These are phyloP conservation scores for Lentinula novae-zelandiae DNA, from an alignment of 1,284 basidiomycete species.

Conservation along the genomic window DNA sequence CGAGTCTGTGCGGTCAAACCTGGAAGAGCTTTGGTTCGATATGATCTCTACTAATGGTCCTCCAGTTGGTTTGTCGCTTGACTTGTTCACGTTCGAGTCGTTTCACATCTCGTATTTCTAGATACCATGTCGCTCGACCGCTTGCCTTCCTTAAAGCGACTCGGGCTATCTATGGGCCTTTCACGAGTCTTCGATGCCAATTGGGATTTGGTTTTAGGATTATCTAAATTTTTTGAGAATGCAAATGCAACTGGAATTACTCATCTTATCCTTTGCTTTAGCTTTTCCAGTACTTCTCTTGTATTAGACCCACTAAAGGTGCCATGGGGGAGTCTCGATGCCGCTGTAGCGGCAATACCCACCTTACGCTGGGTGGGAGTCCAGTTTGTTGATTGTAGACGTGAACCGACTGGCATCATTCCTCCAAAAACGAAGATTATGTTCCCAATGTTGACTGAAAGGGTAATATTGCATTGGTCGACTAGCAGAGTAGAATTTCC, in stretches of 20 bases:
- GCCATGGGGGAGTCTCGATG: background rate
- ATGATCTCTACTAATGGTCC: background rate
- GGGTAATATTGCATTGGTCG: background rate
- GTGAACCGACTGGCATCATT: background rate
- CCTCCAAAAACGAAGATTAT: background rate
- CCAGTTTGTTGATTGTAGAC: conserved; percentile 2
- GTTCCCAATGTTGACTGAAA: background rate
- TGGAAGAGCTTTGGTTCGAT: conserved; percentile 7
- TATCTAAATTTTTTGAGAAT: background rate
- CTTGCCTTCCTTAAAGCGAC: conserved; percentile 2
- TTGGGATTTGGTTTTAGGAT: background rate
- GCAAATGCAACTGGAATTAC: background rate
- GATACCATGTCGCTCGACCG: background rate
- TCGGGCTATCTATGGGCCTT: background rate
- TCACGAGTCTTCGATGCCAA: background rate
- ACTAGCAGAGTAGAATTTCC: conserved; percentile 2
- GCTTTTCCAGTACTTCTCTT: background rate
- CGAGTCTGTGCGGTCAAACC: background rate
- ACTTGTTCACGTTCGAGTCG: background rate
- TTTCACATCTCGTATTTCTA: background rate
- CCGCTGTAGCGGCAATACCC: background rate
- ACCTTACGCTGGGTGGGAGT: background rate
- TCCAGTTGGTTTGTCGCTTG: background rate
- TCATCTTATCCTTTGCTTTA: background rate
- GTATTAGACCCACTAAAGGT: background rate